Evolutionary conservation across 495 filamentous ascomycete species (phyloP), one percentile per base, ranked within the genome.

Genomic region (Xylaria intraflava): DNA sequence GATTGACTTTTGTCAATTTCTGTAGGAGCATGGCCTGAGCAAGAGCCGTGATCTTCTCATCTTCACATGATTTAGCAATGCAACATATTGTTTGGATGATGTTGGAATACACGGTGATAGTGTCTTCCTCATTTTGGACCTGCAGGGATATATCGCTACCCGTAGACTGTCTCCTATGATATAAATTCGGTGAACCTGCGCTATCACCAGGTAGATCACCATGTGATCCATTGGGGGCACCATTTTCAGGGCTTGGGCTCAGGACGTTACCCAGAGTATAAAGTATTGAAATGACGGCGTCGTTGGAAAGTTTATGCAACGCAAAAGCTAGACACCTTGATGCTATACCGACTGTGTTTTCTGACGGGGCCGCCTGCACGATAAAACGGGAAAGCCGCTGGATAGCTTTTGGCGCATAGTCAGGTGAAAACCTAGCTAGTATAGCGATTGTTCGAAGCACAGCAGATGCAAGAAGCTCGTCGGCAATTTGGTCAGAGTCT

Each of bases 11-110:
- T 8, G 85, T 84, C 57, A 96, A 81, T 65, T 97, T 94, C 61
- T 97, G 93, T 7, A 95, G 71, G 16, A 98, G 79, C 87, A 97
- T 96, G 4, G 90, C 92, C 61, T 95, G 87, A n/a, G 90, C 90
- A 49, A 98, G 76, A 11, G 92, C 94, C 20, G 85, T 92, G 41
- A 97, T 93, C 69, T 96, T 95, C 31, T 89, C 83, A 56, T 98
- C 91, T 40, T 85, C 79, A 65, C 85, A 90, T 49, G 77, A 81
- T 30, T 75, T 84, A 0, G 94, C 89, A 61, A 97, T 87, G 26
- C 82, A 83, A 56, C 92, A 90, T 56, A 97, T 92, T 6, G 91
- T 87, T 62, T 94, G 86, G 29, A 96, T 83, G 26, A 95, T 83
- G 56, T 86, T 93, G 14, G 83, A 80, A 68, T 91, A 86, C 0